Evolutionary conservation across 2,329 filamentous ascomycete genomes (phyloP).

Genomic region (Juglanconis sp.): DNA sequence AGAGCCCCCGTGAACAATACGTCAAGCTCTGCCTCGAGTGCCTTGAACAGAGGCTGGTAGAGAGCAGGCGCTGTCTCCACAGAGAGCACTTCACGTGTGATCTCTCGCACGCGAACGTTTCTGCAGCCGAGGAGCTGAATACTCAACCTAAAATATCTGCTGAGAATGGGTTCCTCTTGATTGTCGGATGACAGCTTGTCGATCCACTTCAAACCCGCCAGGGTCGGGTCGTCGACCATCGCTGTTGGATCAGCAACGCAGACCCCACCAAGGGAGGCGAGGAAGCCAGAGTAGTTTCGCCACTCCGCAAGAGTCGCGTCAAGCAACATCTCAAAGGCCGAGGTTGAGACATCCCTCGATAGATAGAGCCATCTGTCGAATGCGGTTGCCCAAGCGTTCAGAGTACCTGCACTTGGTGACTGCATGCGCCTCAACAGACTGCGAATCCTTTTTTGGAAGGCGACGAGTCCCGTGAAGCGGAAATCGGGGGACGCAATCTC

Average conservation of each 20-base stretch:
- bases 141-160: slow-evolving; percentile 59
- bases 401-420: slow-evolving; percentile 62
- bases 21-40: slow-evolving; percentile 63
- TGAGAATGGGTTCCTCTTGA: slow-evolving; percentile 58
- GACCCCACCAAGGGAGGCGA: slow-evolving; percentile 64
- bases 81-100: slow-evolving; percentile 63
- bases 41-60: slow-evolving; percentile 61
- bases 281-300: slow-evolving; percentile 67
- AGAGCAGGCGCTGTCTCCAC: slow-evolving; percentile 61
- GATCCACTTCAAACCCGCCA: slow-evolving; percentile 61
- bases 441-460: slow-evolving; percentile 65
- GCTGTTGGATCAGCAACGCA: slow-evolving; percentile 60
- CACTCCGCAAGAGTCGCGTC: slow-evolving; percentile 60
- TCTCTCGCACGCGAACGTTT: slow-evolving; percentile 63
- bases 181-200: slow-evolving; percentile 57
- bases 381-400: slow-evolving; percentile 64
- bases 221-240: slow-evolving; percentile 54
- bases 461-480: slow-evolving; percentile 65
- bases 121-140: slow-evolving; percentile 63
- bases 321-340: slow-evolving; percentile 47
- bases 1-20: slow-evolving; percentile 57
- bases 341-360: slow-evolving; percentile 60
- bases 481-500: slow-evolving; percentile 63
- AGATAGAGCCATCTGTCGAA: slow-evolving; percentile 64
- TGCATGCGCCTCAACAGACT: slow-evolving; percentile 58